These are phyloP conservation scores for Starmerella khaoyaiensis DNA, from an alignment of 805 yeast species.

Conservation along the genomic window DNA sequence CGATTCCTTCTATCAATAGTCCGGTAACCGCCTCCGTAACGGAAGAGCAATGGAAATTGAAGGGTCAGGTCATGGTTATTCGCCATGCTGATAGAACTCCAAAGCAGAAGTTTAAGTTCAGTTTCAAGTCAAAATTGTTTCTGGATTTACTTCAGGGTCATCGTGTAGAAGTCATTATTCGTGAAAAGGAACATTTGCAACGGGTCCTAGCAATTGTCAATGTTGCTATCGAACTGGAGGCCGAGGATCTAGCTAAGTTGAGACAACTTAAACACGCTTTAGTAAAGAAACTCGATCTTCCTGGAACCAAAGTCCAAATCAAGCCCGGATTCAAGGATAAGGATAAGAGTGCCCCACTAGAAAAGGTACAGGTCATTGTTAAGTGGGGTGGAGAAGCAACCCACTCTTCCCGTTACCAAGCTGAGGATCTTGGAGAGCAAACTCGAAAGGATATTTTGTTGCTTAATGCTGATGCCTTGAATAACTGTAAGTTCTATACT, in stretches of 20 bases:
- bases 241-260: constrained; percentile 72
- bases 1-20: constrained; percentile 5
- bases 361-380: constrained; percentile 86
- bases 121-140: constrained; percentile 78
- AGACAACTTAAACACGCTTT: constrained; percentile 67
- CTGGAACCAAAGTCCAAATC: constrained; percentile 92
- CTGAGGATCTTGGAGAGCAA: constrained; percentile 90
- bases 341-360: constrained; percentile 47
- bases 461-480: constrained; percentile 69
- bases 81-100: constrained; percentile 99
- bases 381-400: constrained; percentile 99
- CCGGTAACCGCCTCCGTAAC: constrained; percentile 13
- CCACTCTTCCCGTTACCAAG: constrained; percentile 90
- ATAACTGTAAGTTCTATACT: constrained; percentile 75
- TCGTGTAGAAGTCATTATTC: constrained; percentile 86
- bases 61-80: constrained; percentile 80
- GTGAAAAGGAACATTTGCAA: constrained; percentile 74
- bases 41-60: constrained; percentile 85
- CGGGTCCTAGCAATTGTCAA: constrained; percentile 76
- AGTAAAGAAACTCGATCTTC: constrained; percentile 76
- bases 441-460: constrained; percentile 81
- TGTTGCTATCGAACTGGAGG: constrained; percentile 57
- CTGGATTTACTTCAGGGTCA: constrained; percentile 83
- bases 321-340: constrained; percentile 47
- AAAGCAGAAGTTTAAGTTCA: constrained; percentile 91